Evolutionary conservation across 495 filamentous ascomycete genomes (phyloP).

Genomic region (Lophium mytilinum): DNA sequence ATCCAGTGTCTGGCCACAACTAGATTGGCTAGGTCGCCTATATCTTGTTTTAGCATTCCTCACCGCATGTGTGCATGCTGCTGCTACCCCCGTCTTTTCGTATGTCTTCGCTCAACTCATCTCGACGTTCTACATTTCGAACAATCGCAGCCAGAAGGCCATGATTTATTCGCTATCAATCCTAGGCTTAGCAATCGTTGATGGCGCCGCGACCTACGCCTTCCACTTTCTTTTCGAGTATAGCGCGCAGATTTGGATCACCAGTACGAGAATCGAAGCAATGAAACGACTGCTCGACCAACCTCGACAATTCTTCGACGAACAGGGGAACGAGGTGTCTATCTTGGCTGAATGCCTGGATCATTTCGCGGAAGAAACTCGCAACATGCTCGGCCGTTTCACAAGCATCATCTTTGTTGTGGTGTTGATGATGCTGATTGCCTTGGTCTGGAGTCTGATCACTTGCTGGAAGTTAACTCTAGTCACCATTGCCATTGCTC

Average conservation of each 20-base stretch:
- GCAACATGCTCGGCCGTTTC: constrained; percentile 72
- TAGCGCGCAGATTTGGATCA: constrained; percentile 71
- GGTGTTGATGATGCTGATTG: constrained; percentile 52
- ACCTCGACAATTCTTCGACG: constrained; percentile 77
- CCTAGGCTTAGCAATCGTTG: constrained; percentile 57
- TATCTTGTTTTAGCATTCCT: constrained; percentile 54
- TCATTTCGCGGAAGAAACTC: constrained; percentile 80
- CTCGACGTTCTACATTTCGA: constrained; percentile 52
- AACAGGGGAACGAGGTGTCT: constrained; percentile 53
- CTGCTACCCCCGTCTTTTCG: constrained; percentile 68
- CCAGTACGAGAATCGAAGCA: constrained; percentile 58
- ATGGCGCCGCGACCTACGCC: constrained; percentile 55
- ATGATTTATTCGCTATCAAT: constrained; percentile 62
- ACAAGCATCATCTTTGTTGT: constrained; percentile 60
- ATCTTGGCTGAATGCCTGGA: constrained; percentile 65
- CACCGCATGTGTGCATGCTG: constrained; percentile 55
- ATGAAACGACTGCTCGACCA: constrained; percentile 67
- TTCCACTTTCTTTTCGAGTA: constrained; percentile 64
- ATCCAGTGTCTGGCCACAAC: constrained; percentile 60
- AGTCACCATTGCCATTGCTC: constrained; percentile 60
- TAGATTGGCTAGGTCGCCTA: constrained; percentile 44
- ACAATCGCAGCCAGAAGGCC: constrained; percentile 38
- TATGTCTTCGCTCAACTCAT: constrained; percentile 70
- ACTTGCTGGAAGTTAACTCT: constrained; percentile 78
- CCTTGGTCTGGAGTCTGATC: constrained; percentile 64